Evolutionary conservation across 23 red algal genomes (phyloP).

Genomic region (Chondrus crispus): DNA sequence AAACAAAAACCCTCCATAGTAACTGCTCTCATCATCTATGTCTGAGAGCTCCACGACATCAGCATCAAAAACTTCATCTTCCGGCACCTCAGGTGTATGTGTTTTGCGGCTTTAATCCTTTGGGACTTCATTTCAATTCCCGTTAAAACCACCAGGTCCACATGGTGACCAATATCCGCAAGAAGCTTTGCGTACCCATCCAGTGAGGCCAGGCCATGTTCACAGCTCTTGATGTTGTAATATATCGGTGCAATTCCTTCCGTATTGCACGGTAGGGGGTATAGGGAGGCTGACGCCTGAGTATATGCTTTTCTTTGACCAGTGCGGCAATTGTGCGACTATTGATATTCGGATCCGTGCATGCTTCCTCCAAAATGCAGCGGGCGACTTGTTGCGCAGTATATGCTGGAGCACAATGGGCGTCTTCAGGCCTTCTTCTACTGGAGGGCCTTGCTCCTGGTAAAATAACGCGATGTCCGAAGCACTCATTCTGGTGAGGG

Average conservation of each 20-base stretch:
- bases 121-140: background rate
- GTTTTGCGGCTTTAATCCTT: background rate
- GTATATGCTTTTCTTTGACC: background rate
- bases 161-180: background rate
- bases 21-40: background rate
- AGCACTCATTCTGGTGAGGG: slow-evolving; percentile 1
- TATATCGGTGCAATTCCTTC: background rate
- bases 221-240: background rate
- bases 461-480: background rate
- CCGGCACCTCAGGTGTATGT: background rate
- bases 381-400: background rate
- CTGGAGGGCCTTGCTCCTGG: background rate
- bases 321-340: background rate
- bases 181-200: background rate
- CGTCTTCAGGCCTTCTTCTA: background rate
- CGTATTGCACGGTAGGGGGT: background rate
- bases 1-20: background rate
- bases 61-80: background rate
- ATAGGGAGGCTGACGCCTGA: background rate
- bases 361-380: background rate
- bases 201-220: background rate
- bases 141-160: background rate
- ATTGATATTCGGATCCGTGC: background rate
- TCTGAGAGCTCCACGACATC: background rate
- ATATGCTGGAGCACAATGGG: background rate